Percentiles rank a stretch among this genome's conserved stretches.
These are phyloP conservation scores for Anisogramma anomala DNA, from an alignment of 2,329 filamentous ascomycete genomes.

Conservation along the genomic window DNA sequence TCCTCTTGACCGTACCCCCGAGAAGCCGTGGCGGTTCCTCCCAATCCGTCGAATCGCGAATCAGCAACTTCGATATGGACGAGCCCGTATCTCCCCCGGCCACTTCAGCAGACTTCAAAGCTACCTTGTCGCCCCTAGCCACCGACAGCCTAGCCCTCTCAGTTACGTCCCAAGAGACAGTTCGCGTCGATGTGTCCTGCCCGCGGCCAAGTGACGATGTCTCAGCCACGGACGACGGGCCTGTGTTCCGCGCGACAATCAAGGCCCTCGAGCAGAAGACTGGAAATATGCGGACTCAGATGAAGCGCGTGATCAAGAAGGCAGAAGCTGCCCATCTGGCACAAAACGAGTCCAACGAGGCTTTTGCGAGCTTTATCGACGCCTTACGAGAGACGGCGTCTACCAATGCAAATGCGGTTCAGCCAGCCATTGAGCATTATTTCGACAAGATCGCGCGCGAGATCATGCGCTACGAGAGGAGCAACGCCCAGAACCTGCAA, in stretches of 20 bases:
- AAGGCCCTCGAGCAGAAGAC: conserved; percentile 95
- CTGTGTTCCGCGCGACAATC: conserved; percentile 91
- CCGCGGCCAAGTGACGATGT: conserved; percentile 78
- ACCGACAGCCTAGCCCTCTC: conserved; percentile 3
- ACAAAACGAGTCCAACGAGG: conserved; percentile 75
- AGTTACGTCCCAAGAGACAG: conserved; percentile 31
- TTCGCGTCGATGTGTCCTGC: conserved; percentile 81
- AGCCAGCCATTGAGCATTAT: conserved; percentile 92
- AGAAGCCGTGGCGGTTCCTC: conserved; percentile 75
- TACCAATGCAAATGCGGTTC: conserved; percentile 92
- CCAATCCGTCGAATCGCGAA: conserved; percentile 74
- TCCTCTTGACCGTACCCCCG: conserved; percentile 61
- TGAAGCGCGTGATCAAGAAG: conserved; percentile 91
- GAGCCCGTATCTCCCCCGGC: conserved; percentile 45
- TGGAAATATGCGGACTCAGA: conserved; percentile 80
- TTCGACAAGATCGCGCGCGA: conserved; percentile 94
- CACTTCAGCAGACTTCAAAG: conserved; percentile 26
- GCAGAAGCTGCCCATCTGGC: conserved; percentile 79
- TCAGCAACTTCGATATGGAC: conserved; percentile 59
- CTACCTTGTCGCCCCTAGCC: conserved; percentile 4
- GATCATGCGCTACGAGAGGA: conserved; percentile 75
- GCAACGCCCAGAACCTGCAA: conserved; percentile 75
- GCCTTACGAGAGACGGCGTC: conserved; percentile 76
- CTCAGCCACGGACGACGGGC: conserved; percentile 78
- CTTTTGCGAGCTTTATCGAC: conserved; percentile 71